phyloP scores from a whole-genome alignment of 257 asterid species.

The Solanum chmielewskii region DNA sequence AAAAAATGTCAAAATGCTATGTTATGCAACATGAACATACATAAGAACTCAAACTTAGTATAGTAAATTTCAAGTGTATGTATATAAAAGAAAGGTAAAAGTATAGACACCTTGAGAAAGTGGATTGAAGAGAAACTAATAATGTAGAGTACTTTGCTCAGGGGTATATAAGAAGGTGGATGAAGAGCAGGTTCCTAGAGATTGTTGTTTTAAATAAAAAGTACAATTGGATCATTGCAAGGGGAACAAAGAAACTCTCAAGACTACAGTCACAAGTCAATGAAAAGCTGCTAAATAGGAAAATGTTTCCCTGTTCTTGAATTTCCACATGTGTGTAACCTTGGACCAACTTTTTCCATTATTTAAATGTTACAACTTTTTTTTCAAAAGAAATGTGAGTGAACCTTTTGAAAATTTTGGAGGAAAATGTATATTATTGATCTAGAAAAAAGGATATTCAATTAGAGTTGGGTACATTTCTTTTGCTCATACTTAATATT shows the following conservation, averaged over 20 bases:
- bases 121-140: not conserved
- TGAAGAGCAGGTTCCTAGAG: not conserved
- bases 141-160: not conserved
- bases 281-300: not conserved
- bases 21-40: not conserved
- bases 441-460: not conserved
- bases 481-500: not conserved
- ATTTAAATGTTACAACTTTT: not conserved
- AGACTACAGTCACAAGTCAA: not conserved
- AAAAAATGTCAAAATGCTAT: not conserved
- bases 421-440: not conserved
- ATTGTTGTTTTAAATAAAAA: not conserved
- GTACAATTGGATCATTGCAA: not conserved
- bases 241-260: not conserved
- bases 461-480: not conserved
- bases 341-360: not conserved
- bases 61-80: not conserved
- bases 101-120: not conserved
- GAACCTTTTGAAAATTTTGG: not conserved
- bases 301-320: not conserved
- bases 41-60: not conserved
- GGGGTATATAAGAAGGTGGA: not conserved
- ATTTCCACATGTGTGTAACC: not conserved
- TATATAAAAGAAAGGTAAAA: not conserved
- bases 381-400: not conserved